Evolutionary conservation across 1,284 basidiomycete species (phyloP), one percentile per base, ranked within the genome.

Genomic region (Rhodotorula sp.): DNA sequence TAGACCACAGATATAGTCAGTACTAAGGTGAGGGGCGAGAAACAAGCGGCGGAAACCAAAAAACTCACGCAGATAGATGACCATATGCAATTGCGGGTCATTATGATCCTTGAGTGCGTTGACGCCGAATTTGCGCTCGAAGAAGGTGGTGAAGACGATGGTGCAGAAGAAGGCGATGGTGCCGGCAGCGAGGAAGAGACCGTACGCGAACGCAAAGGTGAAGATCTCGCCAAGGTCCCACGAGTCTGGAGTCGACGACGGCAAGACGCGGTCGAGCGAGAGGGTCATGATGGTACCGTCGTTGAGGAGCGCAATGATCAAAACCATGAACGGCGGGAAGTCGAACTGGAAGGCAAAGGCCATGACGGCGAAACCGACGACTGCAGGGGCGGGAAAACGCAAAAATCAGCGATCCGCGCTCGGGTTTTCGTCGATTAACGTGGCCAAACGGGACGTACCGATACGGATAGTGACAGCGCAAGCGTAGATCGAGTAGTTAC

Each of bases 251-350:
- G 90, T 89, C 82, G 85, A 89, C 62, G 91, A 94, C 60, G 95
- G 95, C 79, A 97, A 83, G 74, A 97, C 95, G 82, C 95, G 93
- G 83, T 98, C 74, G 71, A 97, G 90, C 44, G 93, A 96, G 75
- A 98, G 86, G 18, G 95, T 98, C 94, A 98, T 97, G 86, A 98
- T 95, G 77, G 95, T 96, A 82, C 95, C 95, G 81, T 97, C 95
- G 83, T 98, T 98, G 77, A 97, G 85, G 64, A 97, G 86, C 71
- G 95, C 94, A 77, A 98, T 95, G 83, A 98, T 91, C 82, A 97
- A 90, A 75, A 98, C 89, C 95, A 98, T 97, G 88, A 98, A 98
- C 24, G 95, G 93, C 79, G 95, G 95, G 91, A 98, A 98, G 83
- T 95, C 91, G 82, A 94, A 93, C 85, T 90, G 88, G 89, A 94